phyloP scores from a whole-genome alignment of 2,329 filamentous ascomycete species.

The Cercospora berteroae region DNA sequence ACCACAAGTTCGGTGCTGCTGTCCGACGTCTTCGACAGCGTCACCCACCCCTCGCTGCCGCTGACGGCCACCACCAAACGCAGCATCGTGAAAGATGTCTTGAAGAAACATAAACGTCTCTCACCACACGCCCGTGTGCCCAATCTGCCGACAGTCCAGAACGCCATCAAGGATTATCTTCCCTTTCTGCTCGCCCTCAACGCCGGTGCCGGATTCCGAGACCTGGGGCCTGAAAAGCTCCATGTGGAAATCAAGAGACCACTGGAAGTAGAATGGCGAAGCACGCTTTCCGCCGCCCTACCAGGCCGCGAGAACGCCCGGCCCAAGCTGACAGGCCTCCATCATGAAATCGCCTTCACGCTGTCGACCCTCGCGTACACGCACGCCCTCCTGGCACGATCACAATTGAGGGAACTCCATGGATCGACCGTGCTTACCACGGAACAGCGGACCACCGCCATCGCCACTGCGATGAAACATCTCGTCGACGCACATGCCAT shows the following conservation, averaged over 20 bases:
- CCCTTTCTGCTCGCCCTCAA: constrained; percentile 80
- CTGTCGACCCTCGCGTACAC: constrained; percentile 74
- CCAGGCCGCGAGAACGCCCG: constrained; percentile 64
- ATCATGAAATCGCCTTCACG: constrained; percentile 79
- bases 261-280: constrained; percentile 76
- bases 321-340: constrained; percentile 69
- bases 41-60: constrained; percentile 85
- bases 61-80: constrained; percentile 79
- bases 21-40: constrained; percentile 70
- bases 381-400: constrained; percentile 69
- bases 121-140: constrained; percentile 66
- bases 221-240: constrained; percentile 60
- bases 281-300: constrained; percentile 67
- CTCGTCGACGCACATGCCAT: constrained; percentile 76
- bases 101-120: constrained; percentile 91
- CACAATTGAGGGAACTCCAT: constrained; percentile 71
- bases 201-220: constrained; percentile 56
- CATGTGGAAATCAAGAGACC: constrained; percentile 65
- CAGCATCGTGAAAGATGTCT: constrained; percentile 73
- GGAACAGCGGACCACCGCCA: constrained; percentile 67
- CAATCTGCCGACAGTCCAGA: constrained; percentile 68
- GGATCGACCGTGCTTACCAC: constrained; percentile 59
- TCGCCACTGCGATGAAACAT: constrained; percentile 72
- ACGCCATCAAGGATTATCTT: constrained; percentile 72
- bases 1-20: constrained; percentile 88